These are phyloP conservation scores for Alternaria sp. DNA, from an alignment of 2,329 filamentous ascomycete genomes.

Conservation along the genomic window DNA sequence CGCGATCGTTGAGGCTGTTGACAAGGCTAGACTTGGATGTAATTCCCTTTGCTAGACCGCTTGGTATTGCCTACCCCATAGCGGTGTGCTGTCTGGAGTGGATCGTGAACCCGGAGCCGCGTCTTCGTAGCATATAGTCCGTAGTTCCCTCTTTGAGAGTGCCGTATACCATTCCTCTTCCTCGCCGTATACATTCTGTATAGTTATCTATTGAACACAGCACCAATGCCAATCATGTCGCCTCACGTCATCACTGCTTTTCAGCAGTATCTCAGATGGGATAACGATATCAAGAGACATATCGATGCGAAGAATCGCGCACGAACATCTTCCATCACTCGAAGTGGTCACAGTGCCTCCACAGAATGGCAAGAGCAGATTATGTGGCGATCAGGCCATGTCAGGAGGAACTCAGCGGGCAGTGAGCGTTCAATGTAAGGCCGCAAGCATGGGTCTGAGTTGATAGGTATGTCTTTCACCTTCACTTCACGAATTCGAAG, in stretches of 20 bases:
- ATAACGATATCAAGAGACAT: constrained; percentile 10
- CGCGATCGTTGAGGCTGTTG: neutral
- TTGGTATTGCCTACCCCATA: neutral
- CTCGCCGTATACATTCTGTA: neutral
- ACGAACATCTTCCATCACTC: constrained; percentile 7
- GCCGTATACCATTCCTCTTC: neutral
- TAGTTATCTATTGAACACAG: neutral
- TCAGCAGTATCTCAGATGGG: constrained; percentile 13
- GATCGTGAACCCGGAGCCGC: neutral
- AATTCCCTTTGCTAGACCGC: neutral
- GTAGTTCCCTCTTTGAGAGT: neutral
- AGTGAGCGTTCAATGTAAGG: neutral
- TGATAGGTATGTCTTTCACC: neutral
- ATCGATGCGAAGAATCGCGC: constrained; percentile 10
- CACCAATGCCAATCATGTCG: constrained; percentile 8
- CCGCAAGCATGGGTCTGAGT: neutral
- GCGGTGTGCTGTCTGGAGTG: neutral
- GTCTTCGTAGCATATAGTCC: neutral
- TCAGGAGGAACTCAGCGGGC: neutral
- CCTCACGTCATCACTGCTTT: constrained; percentile 12
- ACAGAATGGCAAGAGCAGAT: constrained; percentile 1
- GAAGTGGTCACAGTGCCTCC: neutral
- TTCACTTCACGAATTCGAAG: neutral
- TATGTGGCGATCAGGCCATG: neutral
- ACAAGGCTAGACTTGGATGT: neutral